Conservation (phyloP, 2,329 filamentous ascomycete species). For the Cladophialophora bantiana region DNA sequence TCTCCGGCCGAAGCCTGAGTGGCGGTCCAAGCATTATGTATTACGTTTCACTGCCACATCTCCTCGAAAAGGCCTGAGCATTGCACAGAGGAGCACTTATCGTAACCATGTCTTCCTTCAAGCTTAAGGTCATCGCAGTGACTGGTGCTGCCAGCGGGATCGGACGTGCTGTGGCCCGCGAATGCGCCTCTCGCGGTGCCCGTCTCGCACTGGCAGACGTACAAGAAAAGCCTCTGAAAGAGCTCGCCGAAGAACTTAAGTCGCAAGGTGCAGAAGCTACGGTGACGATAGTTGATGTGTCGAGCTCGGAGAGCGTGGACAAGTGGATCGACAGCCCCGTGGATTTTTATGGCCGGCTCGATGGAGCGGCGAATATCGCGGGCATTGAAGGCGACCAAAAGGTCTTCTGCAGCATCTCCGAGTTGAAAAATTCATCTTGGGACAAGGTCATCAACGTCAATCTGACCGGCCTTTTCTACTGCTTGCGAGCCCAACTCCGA, state of each 20-base stretch:
- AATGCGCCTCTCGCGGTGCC: constrained; percentile 55
- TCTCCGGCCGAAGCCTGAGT: too few relatives aligned
- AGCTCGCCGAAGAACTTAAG: constrained; percentile 20
- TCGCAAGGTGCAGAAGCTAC: constrained; percentile 16
- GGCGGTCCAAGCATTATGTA: too few relatives aligned
- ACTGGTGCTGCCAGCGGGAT: constrained; percentile 61
- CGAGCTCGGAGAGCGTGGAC: constrained; percentile 22
- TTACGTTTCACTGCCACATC: too few relatives aligned
- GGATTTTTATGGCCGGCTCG: constrained; percentile 28
- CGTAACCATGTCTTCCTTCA: too few relatives aligned
- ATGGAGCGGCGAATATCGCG: constrained; percentile 35
- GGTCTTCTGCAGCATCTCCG: constrained; percentile 2
- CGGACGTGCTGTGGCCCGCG: constrained; percentile 57
- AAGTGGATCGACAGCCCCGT: constrained; percentile 33
- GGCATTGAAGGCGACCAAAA: constrained; percentile 25
- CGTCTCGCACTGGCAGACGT: constrained; percentile 59
- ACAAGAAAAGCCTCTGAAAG: constrained; percentile 46
- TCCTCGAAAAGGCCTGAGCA: too few relatives aligned
- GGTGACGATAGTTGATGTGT: constrained; percentile 28
- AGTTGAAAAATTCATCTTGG: constrained; percentile 47
- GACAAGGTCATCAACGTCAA: constrained; percentile 49
- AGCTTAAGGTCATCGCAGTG: constrained; percentile 59
- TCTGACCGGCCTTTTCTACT: constrained; percentile 50
- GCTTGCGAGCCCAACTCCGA: constrained; percentile 51
- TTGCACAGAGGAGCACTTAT: too few relatives aligned